Evolutionary conservation across 257 asterid species (phyloP).

Genomic region (Nicotiana tomentosiformis): DNA sequence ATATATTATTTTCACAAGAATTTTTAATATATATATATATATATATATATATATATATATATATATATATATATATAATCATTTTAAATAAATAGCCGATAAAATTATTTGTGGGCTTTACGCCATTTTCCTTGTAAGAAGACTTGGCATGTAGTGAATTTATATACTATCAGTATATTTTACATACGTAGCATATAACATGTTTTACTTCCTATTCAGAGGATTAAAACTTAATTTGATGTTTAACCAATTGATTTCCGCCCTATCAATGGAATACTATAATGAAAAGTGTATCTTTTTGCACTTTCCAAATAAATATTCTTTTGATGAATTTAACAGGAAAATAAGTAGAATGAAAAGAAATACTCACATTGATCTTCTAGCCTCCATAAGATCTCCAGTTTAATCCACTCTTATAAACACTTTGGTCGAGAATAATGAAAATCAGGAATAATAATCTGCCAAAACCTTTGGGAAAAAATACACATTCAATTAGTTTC

Average conservation of each 20-base stretch:
- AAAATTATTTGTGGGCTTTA: too few relatives aligned
- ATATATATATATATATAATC: too few relatives aligned
- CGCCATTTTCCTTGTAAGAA: too few relatives aligned
- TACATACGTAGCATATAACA: too few relatives aligned
- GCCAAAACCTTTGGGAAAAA: not conserved
- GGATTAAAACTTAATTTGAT: not conserved
- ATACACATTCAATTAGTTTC: not conserved
- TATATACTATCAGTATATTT: too few relatives aligned
- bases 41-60: too few relatives aligned
- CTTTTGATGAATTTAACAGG: not conserved
- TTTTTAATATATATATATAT: too few relatives aligned
- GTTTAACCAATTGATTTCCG: not conserved
- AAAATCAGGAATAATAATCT: not conserved
- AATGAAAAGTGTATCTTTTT: not conserved
- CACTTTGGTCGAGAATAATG: not conserved
- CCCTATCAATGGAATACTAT: not conserved
- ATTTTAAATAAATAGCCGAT: too few relatives aligned
- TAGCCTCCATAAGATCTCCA: not conserved
- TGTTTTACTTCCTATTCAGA: not conserved
- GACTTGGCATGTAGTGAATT: too few relatives aligned
- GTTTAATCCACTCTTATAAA: not conserved
- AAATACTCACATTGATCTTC: conserved; percentile 1
- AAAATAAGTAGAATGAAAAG: not conserved
- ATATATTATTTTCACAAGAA: too few relatives aligned
- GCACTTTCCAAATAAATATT: not conserved